Conservation (phyloP, 2,329 filamentous ascomycete genomes). For the Beauveria rudraprayagi region DNA sequence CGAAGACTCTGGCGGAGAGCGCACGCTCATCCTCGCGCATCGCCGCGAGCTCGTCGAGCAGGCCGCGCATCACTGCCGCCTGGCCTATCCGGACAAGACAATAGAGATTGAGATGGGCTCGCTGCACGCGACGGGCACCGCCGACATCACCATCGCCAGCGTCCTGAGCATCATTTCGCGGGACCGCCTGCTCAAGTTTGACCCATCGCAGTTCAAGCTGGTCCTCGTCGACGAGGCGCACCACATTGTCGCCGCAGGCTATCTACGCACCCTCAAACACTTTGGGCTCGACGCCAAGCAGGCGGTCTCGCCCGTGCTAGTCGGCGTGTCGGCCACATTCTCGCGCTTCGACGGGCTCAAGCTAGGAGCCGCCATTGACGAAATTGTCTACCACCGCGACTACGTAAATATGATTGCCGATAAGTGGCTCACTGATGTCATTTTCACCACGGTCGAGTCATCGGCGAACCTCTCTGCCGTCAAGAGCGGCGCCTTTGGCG, state of each 20-base stretch:
- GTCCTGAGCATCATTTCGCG: constrained; percentile 75
- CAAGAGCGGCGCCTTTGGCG: constrained; percentile 52
- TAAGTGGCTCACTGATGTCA: constrained; percentile 84
- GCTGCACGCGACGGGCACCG: constrained; percentile 64
- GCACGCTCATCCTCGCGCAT: constrained; percentile 87
- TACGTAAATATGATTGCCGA: constrained; percentile 66
- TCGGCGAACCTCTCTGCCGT: constrained; percentile 71
- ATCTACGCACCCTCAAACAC: constrained; percentile 67
- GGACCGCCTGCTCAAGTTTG: constrained; percentile 72
- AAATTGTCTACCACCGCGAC: constrained; percentile 89
- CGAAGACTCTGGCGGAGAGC: constrained; percentile 49
- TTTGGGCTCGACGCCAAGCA: constrained; percentile 57
- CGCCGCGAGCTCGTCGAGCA: constrained; percentile 91
- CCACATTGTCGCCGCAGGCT: constrained; percentile 82
- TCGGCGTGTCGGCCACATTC: constrained; percentile 82
- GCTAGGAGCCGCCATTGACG: constrained; percentile 78
- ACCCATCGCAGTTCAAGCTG: constrained; percentile 74
- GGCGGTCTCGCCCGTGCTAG: constrained; percentile 50
- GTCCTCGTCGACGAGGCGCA: constrained; percentile 94
- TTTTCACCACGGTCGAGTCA: constrained; percentile 87
- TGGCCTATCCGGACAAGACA: constrained; percentile 68
- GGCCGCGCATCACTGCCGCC: constrained; percentile 74
- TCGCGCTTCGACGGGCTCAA: constrained; percentile 75
- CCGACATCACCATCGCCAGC: constrained; percentile 91
- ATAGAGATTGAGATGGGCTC: constrained; percentile 91